A percentile compares a stretch with the other conserved stretches of the same genome.
Conservation (phyloP, 2,329 filamentous ascomycete genomes). For the Phaeosphaeriaceae sp. region DNA sequence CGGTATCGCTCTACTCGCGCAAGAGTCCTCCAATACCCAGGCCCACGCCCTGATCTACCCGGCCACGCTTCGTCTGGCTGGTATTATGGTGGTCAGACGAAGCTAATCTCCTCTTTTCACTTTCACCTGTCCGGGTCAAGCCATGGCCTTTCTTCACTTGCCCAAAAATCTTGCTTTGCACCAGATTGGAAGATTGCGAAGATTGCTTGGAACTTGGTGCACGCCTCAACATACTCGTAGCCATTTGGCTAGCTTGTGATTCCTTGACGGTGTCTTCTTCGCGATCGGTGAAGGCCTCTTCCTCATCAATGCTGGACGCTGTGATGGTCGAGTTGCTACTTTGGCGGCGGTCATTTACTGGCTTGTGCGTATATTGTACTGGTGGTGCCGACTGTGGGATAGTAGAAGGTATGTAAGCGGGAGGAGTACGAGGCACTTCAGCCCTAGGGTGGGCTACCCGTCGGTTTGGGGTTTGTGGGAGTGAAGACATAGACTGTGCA, state of each 20-base stretch:
- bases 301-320: slow-evolving; percentile 48
- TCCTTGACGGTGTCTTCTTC: slow-evolving; percentile 71
- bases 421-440: slow-evolving; percentile 61
- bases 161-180: slow-evolving; percentile 70
- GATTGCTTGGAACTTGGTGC: slow-evolving; percentile 52
- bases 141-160: slow-evolving; percentile 63
- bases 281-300: slow-evolving; percentile 65
- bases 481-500: slow-evolving; percentile 82
- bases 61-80: slow-evolving; percentile 58
- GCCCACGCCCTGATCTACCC: slow-evolving; percentile 59
- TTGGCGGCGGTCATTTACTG: slow-evolving; percentile 58
- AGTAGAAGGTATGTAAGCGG: slow-evolving; percentile 37
- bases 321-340: slow-evolving; percentile 70
- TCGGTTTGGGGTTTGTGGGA: slow-evolving; percentile 76
- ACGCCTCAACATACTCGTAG: slow-evolving; percentile 75
- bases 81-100: slow-evolving; percentile 32
- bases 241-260: slow-evolving; percentile 79
- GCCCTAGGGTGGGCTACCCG: slow-evolving; percentile 63
- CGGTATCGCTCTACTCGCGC: slow-evolving; percentile 37
- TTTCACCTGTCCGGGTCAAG: slow-evolving; percentile 37
- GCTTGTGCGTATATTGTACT: slow-evolving; percentile 42
- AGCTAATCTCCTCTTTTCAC: slow-evolving; percentile 41
- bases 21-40: slow-evolving; percentile 61
- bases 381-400: slow-evolving; percentile 52
- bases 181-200: slow-evolving; percentile 41